These are phyloP conservation scores for Pichia gijzeniarum DNA, from an alignment of 805 yeast species.

Conservation along the genomic window DNA sequence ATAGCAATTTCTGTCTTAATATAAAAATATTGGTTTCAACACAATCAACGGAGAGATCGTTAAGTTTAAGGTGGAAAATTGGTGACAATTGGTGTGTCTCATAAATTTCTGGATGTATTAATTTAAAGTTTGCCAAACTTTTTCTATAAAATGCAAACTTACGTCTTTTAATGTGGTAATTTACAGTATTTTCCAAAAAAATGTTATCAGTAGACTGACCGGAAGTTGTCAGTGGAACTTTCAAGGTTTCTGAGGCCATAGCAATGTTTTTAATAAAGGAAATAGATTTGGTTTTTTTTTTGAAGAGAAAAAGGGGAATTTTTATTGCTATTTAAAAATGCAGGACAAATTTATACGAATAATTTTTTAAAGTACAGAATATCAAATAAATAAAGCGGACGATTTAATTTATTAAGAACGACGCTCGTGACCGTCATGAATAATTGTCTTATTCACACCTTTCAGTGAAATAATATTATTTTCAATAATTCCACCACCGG, in stretches of 20 bases:
- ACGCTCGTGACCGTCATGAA: slow-evolving; percentile 40
- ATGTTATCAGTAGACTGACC: too few relatives aligned
- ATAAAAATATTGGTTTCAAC: not conserved
- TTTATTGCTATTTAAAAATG: too few relatives aligned
- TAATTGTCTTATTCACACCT: slow-evolving; percentile 82
- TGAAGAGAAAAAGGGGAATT: too few relatives aligned
- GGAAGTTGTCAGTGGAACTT: too few relatives aligned
- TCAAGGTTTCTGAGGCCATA: too few relatives aligned
- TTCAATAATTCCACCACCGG: slow-evolving; percentile 64
- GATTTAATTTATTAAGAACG: not conserved
- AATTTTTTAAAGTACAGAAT: too few relatives aligned
- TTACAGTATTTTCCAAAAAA: not conserved
- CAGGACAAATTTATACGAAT: too few relatives aligned
- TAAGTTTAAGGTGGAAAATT: not conserved
- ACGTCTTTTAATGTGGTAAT: slow-evolving; percentile 1
- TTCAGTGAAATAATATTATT: slow-evolving; percentile 66
- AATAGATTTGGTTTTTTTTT: too few relatives aligned
- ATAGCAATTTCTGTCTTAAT: not conserved
- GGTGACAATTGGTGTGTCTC: not conserved
- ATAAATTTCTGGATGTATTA: not conserved
- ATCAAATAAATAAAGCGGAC: too few relatives aligned
- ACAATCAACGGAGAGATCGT: not conserved
- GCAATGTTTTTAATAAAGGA: too few relatives aligned
- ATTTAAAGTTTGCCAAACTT: not conserved
- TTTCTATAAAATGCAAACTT: slow-evolving; percentile 6